These are phyloP conservation scores for Letharia lupina DNA, from an alignment of 495 filamentous ascomycete species.

Conservation along the genomic window DNA sequence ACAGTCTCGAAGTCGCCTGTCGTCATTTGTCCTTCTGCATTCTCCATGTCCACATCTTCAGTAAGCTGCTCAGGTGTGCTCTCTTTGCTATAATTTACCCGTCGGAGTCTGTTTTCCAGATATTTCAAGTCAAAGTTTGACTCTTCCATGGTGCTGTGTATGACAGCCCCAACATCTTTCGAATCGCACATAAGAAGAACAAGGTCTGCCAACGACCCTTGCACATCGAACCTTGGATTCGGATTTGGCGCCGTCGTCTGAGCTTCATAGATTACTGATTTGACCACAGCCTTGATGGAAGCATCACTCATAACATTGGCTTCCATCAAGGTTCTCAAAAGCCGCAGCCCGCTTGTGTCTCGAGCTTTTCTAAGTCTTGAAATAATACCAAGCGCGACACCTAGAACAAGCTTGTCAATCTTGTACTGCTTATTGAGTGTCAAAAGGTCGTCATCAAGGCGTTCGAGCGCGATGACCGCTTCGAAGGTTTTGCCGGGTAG, in stretches of 20 bases:
- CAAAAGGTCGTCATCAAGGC: conserved; percentile 48
- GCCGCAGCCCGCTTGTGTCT: conserved; percentile 44
- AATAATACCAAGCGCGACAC: conserved; percentile 58
- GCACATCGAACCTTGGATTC: conserved; percentile 34
- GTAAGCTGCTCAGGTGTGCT: conserved; percentile 26
- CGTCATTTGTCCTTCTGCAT: conserved; percentile 31
- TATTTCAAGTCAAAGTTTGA: conserved; percentile 56
- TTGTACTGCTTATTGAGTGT: conserved; percentile 56
- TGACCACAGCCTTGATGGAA: conserved; percentile 53
- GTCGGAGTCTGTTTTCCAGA: conserved; percentile 62
- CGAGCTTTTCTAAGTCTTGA: conserved; percentile 55
- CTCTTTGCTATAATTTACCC: conserved; percentile 46
- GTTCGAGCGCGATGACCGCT: conserved; percentile 55
- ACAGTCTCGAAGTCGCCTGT: conserved; percentile 33
- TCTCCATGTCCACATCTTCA: conserved; percentile 48
- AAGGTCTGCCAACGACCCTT: conserved; percentile 54
- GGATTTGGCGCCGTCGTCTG: conserved; percentile 39
- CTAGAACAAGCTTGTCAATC: conserved; percentile 65
- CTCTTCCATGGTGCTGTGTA: conserved; percentile 37
- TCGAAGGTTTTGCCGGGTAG: conserved; percentile 62
- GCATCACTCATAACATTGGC: conserved; percentile 51
- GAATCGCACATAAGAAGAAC: conserved; percentile 53
- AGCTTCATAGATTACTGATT: conserved; percentile 43
- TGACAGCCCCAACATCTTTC: conserved; percentile 41
- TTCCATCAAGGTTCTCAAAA: conserved; percentile 54